These are phyloP conservation scores for Claviceps africana DNA, from an alignment of 2,329 filamentous ascomycete genomes.

Conservation along the genomic window DNA sequence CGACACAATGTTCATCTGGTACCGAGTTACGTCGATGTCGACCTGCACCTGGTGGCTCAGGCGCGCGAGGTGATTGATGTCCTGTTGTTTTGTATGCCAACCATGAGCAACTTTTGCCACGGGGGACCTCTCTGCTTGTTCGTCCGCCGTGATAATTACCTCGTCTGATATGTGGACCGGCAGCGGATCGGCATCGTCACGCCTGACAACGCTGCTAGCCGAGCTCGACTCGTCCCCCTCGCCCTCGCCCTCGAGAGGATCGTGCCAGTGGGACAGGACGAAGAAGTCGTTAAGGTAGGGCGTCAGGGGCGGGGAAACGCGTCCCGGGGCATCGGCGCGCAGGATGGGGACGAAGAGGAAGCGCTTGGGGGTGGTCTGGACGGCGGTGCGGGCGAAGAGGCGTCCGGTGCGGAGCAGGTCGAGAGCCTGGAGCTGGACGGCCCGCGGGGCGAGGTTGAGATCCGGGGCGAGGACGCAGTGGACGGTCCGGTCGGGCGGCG, in stretches of 20 bases:
- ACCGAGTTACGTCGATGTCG: conserved; percentile 65
- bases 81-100: too few species aligned
- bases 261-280: conserved; percentile 78
- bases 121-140: too few species aligned
- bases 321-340: conserved; percentile 29
- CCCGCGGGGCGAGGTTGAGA: conserved; percentile 57
- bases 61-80: conserved; percentile 46
- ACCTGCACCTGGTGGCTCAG: conserved; percentile 45
- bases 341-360: conserved; percentile 75
- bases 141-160: too few species aligned
- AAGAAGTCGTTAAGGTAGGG: conserved; percentile 65
- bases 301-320: conserved; percentile 30
- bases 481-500: conserved; percentile 39
- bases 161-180: conserved; percentile 26
- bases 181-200: conserved; percentile 10
- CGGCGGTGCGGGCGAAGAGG: conserved; percentile 60
- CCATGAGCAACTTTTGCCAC: too few species aligned
- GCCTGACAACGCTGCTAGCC: conserved; percentile 31
- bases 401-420: conserved; percentile 69
- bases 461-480: conserved; percentile 74
- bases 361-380: conserved; percentile 59
- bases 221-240: conserved; percentile 18
- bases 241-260: conserved; percentile 51
- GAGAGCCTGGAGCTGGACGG: conserved; percentile 68
- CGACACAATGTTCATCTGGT: conserved; percentile 74